Conservation (phyloP, 768 basidiomycete species). For the Saitozyma podzolica region DNA sequence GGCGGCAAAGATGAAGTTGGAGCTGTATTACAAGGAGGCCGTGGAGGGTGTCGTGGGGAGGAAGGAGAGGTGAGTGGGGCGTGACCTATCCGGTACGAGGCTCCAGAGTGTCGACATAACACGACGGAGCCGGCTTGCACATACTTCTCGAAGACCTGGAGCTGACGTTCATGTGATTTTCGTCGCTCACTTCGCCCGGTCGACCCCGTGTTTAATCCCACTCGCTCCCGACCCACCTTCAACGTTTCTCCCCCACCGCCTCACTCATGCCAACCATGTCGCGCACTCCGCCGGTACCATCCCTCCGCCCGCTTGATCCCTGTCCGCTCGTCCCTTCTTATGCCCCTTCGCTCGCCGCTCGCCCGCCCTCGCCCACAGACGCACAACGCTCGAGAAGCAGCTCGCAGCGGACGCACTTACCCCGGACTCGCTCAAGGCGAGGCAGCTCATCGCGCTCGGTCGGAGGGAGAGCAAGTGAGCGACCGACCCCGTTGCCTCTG, state of each 20-base stretch:
- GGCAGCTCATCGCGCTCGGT: slow-evolving; percentile 47
- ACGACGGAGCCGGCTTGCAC: background rate
- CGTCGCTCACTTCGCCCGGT: too few species aligned
- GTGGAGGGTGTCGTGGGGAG: slow-evolving; percentile 94
- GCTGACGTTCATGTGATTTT: too few species aligned
- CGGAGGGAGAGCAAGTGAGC: slow-evolving; percentile 49
- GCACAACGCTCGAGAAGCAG: slow-evolving; percentile 46
- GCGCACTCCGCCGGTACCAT: too few species aligned
- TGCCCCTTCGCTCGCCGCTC: too few species aligned
- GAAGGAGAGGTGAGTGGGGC: slow-evolving; percentile 72
- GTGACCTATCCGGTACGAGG: background rate
- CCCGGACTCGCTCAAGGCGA: slow-evolving; percentile 44
- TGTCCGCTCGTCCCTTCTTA: too few species aligned
- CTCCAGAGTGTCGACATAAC: background rate
- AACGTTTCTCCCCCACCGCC: background rate
- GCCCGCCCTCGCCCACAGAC: slow-evolving; percentile 16
- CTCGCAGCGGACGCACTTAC: slow-evolving; percentile 42
- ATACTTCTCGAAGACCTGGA: too few species aligned
- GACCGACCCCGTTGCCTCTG: background rate
- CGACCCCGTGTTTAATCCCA: too few species aligned
- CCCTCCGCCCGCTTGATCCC: too few species aligned
- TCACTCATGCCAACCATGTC: background rate
- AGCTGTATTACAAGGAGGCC: slow-evolving; percentile 94
- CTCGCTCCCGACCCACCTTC: too few species aligned
- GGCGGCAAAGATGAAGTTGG: slow-evolving; percentile 88